Evolutionary conservation across 129 eudicot genomes (phyloP).

Genomic region (Artemisia annua): DNA sequence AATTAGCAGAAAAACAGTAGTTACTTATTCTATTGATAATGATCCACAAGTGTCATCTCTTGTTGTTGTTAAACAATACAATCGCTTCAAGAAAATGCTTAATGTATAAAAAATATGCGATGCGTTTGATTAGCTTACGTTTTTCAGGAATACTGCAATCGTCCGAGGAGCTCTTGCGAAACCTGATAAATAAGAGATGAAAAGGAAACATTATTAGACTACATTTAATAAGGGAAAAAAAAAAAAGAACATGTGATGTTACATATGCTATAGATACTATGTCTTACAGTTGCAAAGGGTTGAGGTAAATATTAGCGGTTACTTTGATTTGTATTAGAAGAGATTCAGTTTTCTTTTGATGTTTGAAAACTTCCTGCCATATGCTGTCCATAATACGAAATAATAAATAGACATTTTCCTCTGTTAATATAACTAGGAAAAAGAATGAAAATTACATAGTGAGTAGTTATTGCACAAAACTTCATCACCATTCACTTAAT

Average conservation of each 20-base stretch:
- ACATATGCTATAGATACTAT: not conserved
- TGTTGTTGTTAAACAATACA: not conserved
- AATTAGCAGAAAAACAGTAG: conserved; percentile 5
- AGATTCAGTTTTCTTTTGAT: conserved; percentile 42
- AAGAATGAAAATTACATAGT: conserved; percentile 1
- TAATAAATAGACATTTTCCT: conserved; percentile 27
- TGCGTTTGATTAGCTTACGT: conserved; percentile 12
- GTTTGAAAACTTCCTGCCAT: conserved; percentile 46
- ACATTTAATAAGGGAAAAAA: not conserved
- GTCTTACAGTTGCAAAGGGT: conserved; percentile 53
- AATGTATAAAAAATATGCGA: not conserved
- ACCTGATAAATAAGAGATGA: conserved; percentile 41
- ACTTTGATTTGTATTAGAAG: conserved; percentile 37
- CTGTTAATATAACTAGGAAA: not conserved
- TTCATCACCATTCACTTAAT: conserved; percentile 18
- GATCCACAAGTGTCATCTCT: no score
- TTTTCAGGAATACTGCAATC: conserved; percentile 17
- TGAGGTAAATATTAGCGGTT: conserved; percentile 36
- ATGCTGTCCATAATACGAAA: conserved; percentile 45
- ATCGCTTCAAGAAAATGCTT: not conserved
- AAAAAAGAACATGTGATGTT: not conserved
- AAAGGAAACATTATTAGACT: conserved; percentile 15
- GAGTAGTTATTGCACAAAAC: conserved; percentile 2
- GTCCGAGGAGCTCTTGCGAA: conserved; percentile 32
- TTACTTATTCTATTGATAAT: no score